phyloP scores from a whole-genome alignment of 495 filamentous ascomycete species.

The Jackrogersella multiformis region DNA sequence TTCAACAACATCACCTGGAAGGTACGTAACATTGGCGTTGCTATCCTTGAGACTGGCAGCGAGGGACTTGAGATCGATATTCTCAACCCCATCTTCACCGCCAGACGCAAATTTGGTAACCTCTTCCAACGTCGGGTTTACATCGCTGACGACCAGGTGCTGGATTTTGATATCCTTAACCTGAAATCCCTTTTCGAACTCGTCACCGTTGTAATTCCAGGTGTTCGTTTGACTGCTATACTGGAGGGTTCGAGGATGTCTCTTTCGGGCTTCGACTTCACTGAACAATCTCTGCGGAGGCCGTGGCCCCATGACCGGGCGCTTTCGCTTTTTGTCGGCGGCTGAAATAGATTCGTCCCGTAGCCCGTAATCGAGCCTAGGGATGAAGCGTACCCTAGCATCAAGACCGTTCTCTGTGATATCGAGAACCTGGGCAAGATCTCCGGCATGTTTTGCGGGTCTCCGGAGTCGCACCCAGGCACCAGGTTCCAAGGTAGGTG shows the following conservation, averaged over 20 bases:
- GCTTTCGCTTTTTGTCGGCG: slow-evolving; percentile 79
- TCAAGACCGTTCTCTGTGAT: slow-evolving; percentile 92
- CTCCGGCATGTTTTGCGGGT: slow-evolving; percentile 80
- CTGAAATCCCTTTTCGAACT: slow-evolving; percentile 91
- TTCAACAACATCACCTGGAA: slow-evolving; percentile 92
- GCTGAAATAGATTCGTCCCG: slow-evolving; percentile 73
- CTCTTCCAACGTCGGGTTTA: slow-evolving; percentile 93
- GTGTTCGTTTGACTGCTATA: slow-evolving; percentile 71
- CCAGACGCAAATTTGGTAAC: slow-evolving; percentile 91
- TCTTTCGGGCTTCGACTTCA: slow-evolving; percentile 91
- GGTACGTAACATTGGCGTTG: slow-evolving; percentile 78
- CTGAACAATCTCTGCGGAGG: slow-evolving; percentile 94
- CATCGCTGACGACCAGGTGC: slow-evolving; percentile 80
- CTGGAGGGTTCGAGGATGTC: slow-evolving; percentile 75
- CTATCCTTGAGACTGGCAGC: slow-evolving; percentile 85
- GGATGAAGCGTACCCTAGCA: slow-evolving; percentile 85
- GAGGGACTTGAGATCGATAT: slow-evolving; percentile 88
- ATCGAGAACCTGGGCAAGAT: slow-evolving; percentile 93
- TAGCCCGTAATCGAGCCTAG: slow-evolving; percentile 89
- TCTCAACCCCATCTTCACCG: slow-evolving; percentile 89
- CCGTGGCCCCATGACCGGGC: slow-evolving; percentile 67
- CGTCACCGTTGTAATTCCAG: slow-evolving; percentile 85
- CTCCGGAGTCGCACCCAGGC: slow-evolving; percentile 91
- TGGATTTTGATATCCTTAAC: slow-evolving; percentile 94
- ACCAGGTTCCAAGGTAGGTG: slow-evolving; percentile 83